Evolutionary conservation across 306 rosid species (phyloP), one percentile per base, ranked within the genome.

Genomic region (Quercus glauca): DNA sequence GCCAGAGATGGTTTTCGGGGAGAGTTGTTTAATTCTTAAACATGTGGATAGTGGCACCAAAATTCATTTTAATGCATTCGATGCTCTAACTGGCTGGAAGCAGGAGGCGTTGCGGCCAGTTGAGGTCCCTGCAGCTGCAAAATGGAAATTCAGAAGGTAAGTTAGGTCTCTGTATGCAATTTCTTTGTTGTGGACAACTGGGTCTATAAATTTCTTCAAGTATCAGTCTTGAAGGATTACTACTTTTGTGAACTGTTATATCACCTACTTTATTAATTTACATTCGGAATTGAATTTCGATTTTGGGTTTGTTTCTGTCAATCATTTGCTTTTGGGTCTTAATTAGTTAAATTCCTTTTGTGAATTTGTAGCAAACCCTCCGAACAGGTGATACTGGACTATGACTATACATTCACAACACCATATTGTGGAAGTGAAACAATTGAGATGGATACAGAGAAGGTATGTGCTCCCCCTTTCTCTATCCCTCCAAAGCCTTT

Each of bases 1-100:
- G 76, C 99, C 99, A 2, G 98, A 95, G 89, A 95, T 95, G 99
- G 90, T 95, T 81, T 95, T 95, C 49, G 99, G 99, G 79, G 98
- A 89, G 53, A 91, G 92, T 73, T 78, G 83, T 74, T 84, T 95
- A 75, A 77, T 81, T 77, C 92, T 95, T 55, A 93, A 90, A 77
- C 98, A 93, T 73, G 55, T 84, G 63, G 77, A 70, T 4, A 93
- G 92, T 83, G 99, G 99, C 73, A 82, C 86, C 63, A 86, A 83
- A 81, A 78, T 95, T 79, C 86, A 90, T 78, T 95, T 95, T 56
- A 95, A 95, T 85, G 96, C 98, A 28, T 95, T 93, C 65, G 98
- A 95, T 87, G 98, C 99, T 78, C 85, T 95, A 6, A 37, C 83
- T 83, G 98, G 96, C 9, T 95, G 99, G 99, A 95, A 95, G 82